Evolutionary conservation across 2,329 filamentous ascomycete genomes (phyloP).

Genomic region (Talaromyces sp.): DNA sequence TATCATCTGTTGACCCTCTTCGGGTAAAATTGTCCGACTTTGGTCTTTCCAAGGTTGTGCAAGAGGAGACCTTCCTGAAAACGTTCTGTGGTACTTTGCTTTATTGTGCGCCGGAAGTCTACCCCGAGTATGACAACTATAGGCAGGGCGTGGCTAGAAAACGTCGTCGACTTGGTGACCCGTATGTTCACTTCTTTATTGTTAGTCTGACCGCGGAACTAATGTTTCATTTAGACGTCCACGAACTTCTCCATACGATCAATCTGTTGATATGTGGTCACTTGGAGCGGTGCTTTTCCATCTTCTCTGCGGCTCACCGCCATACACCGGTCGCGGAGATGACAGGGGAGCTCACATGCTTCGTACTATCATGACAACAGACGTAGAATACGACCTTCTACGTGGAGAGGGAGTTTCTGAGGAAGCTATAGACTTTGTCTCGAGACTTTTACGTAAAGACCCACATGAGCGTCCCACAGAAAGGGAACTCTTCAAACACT

Average conservation of each 20-base stretch:
- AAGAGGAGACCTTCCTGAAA: slow-evolving; percentile 86
- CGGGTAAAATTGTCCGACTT: slow-evolving; percentile 93
- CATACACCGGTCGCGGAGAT: slow-evolving; percentile 75
- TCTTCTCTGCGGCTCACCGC: slow-evolving; percentile 73
- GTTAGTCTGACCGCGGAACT: background rate
- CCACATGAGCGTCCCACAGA: slow-evolving; percentile 76
- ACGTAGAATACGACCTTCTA: slow-evolving; percentile 66
- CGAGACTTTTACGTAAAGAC: slow-evolving; percentile 76
- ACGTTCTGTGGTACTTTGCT: slow-evolving; percentile 95
- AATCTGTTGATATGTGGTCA: slow-evolving; percentile 95
- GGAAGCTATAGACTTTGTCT: slow-evolving; percentile 70
- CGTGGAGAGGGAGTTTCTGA: slow-evolving; percentile 59
- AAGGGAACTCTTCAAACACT: slow-evolving; percentile 65
- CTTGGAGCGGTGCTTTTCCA: slow-evolving; percentile 90
- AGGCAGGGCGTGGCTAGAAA: slow-evolving; percentile 61
- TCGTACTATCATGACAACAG: slow-evolving; percentile 74
- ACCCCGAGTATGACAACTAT: slow-evolving; percentile 73
- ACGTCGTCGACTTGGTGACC: slow-evolving; percentile 56
- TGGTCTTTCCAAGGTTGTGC: slow-evolving; percentile 90
- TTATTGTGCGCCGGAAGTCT: slow-evolving; percentile 96
- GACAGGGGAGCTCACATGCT: slow-evolving; percentile 77
- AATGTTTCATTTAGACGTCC: slow-evolving; percentile 37
- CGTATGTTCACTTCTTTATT: slow-evolving; percentile 34
- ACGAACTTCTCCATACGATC: slow-evolving; percentile 69
- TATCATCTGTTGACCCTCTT: slow-evolving; percentile 69